Evolutionary conservation across 1,139 yeast genomes (phyloP), one percentile per base, ranked within the genome.

Genomic region (Geotrichum reessii): DNA sequence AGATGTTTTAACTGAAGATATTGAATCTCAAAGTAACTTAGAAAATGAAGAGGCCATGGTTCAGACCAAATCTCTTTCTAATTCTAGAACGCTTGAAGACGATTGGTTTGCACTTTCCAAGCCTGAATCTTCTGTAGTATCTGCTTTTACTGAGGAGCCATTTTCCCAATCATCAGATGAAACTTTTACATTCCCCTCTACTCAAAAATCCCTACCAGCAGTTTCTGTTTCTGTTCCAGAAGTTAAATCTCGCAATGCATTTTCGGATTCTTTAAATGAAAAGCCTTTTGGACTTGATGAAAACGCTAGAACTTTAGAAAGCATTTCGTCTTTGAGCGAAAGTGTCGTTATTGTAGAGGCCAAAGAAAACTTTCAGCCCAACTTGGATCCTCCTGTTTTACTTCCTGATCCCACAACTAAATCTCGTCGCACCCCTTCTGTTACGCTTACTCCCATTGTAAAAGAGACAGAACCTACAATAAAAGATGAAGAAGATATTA

Each of bases 401-500:
- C 44, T 37, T 37, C 44, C 44, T 2, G 44, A 37, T 3, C 21
- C 44, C 9, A n/a, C n/a, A n/a, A 17, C n/a, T n/a, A 37, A 37
- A 17, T 5, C 44, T 42, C 53, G 31, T 11, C 54, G 61, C 40
- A 58, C 37, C 12, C 62, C 58, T 5, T 57, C 62, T 46, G 56
- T 59, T 11, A 58, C 61, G 8, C 52, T 66, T 24, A 61, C 63
- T 14, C 69, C 68, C 9, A 67, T 65, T 49, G 64, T 60, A 24
- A 51, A 57, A 21, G 62, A 60, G 25, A 53, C 58, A 17, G 56
- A 55, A 7, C 52, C 50, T 27, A 56, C 47, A 7, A 59, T 54
- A 19, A 63, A 60, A 9, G 61, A 57, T 12, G 66, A 59, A 22
- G 65, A 67, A 8, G 72, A 74, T 59, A 67, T 81, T 67, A 81